Evolutionary conservation across 331 rosid species (phyloP).

Genomic region (Malus hybrid): DNA sequence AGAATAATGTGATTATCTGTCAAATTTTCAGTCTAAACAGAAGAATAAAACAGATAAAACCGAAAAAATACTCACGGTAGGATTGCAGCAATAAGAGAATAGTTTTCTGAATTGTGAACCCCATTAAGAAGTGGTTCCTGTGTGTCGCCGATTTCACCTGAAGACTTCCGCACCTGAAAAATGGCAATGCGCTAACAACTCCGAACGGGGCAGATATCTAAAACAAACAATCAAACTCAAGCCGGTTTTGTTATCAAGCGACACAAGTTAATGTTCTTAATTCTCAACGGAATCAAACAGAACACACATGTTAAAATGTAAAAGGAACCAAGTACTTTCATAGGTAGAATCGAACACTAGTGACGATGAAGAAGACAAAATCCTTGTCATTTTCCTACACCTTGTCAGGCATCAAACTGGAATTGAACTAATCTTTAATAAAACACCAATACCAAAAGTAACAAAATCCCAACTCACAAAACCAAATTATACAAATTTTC

Average conservation of each 20-base stretch:
- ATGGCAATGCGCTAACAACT: neutral
- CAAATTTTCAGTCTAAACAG: neutral
- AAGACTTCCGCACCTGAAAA: constrained; percentile 38
- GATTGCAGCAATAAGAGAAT: constrained; percentile 54
- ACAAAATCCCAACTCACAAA: neutral
- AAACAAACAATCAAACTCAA: neutral
- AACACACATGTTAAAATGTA: neutral
- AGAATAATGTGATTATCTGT: neutral
- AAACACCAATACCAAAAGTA: neutral
- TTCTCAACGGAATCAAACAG: neutral
- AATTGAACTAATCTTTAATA: neutral
- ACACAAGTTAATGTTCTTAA: neutral
- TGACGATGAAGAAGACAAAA: neutral
- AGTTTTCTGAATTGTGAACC: constrained; percentile 36
- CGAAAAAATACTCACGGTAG: constrained; percentile 62
- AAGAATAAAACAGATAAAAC: neutral
- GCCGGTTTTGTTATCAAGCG: neutral
- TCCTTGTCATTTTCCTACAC: neutral
- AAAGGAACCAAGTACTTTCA: neutral
- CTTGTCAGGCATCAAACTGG: neutral
- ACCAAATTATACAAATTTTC: neutral
- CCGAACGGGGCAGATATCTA: neutral
- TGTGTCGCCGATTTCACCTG: constrained; percentile 33
- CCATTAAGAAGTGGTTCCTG: constrained; percentile 55
- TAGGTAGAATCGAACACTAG: neutral